These are phyloP conservation scores for Prunus mongolica DNA, from an alignment of 306 rosid species.

Conservation along the genomic window DNA sequence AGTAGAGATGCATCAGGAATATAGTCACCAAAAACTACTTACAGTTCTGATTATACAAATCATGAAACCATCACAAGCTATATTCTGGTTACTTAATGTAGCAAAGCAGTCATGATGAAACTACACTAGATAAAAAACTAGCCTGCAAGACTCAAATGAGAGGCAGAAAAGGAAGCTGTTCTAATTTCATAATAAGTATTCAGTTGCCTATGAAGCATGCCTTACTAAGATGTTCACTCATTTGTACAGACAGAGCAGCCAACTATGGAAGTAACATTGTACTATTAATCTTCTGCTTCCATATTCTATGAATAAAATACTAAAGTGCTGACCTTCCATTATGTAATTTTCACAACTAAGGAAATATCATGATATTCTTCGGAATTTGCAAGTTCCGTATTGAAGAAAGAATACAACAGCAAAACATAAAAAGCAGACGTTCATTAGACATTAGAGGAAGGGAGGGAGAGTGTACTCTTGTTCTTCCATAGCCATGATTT, in stretches of 20 bases:
- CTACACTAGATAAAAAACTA: not conserved
- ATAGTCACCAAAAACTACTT: not conserved
- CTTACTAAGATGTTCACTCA: not conserved
- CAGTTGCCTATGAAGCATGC: not conserved
- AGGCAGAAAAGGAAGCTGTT: not conserved
- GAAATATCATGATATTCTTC: not conserved
- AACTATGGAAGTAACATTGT: not conserved
- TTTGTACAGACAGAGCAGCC: not conserved
- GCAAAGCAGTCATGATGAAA: not conserved
- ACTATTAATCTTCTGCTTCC: not conserved
- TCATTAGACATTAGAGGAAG: not conserved
- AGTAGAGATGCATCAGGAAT: conserved; percentile 4
- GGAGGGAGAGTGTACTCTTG: conserved; percentile 53
- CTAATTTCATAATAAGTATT: not conserved
- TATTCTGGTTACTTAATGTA: not conserved
- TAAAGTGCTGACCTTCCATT: not conserved
- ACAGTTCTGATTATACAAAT: conserved; percentile 1
- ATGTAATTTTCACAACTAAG: not conserved
- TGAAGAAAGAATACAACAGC: not conserved
- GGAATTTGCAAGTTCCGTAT: not conserved
- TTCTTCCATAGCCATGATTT: conserved; percentile 63
- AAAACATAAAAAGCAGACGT: conserved; percentile 3
- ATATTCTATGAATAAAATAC: not conserved
- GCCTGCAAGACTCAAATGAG: not conserved
- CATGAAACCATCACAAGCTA: not conserved